Evolutionary conservation across 164 flowering plant species (phyloP), one percentile per base, ranked within the genome.

Genomic region (Platanus orientalis): DNA sequence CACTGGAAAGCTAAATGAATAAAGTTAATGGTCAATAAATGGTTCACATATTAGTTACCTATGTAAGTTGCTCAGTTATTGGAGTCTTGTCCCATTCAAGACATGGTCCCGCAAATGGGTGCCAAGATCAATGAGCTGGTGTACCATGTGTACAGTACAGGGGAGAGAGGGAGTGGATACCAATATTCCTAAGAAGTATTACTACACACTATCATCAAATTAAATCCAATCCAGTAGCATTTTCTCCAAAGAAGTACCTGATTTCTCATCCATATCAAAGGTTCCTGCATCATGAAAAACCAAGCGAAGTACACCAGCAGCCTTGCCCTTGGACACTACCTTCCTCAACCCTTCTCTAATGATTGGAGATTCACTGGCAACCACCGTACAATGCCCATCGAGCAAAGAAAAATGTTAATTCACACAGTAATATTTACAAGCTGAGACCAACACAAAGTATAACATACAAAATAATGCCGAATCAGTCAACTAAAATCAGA

Each of bases 221-320:
- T 0, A 45, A 1, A 39, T 10, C 10, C 34, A 9, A 19, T 10
- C 7, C 20, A 24, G 23, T 39, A 26, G 30, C 16, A 54, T 17
- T 14, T 30, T 12, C n/a, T 11, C 24, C 25, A 47, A 32, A 12
- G 17, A 60, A 44, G 7, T 81, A 92, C 98, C 98, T 81, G 91
- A 78, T 68, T 75, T 77, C 1, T 87, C 86, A 58, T 74, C 73
- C 68, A 71, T 48, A 55, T 88, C 88, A 77, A 81, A 90, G 44
- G 98, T 90, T 65, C 98, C 98, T 3, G 96, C 98, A 74, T 93
- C 98, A 77, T 90, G 98, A 74, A 93, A 93, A 45, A 79, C 97
- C 64, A 93, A 65, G 66, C 98, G 96, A 71, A 93, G 98, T 44
- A 90, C 68, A 70, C 97, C 97, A 56, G 98, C 83, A 69, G 97